These are phyloP conservation scores for Lycium barbarum DNA, from an alignment of 257 asterid genomes.

Conservation along the genomic window DNA sequence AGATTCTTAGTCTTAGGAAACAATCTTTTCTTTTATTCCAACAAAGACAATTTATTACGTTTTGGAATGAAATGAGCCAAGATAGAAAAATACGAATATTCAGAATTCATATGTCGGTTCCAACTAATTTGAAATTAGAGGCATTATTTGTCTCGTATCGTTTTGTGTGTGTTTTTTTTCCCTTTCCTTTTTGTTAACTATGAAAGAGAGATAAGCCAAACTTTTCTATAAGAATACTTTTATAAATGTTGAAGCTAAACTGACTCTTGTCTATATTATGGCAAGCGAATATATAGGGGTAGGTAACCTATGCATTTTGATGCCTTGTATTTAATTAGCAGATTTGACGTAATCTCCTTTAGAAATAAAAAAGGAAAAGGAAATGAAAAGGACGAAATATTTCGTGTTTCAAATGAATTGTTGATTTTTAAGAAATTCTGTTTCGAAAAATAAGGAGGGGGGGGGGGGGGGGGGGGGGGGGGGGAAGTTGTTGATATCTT, in stretches of 20 bases:
- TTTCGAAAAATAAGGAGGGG: not conserved
- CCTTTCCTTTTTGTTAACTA: not conserved
- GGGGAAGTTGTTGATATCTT: not conserved
- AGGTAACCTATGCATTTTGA: not conserved
- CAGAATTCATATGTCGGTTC: no score
- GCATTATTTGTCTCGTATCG: not conserved
- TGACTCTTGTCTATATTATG: not conserved
- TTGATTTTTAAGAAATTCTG: not conserved
- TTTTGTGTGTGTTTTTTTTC: not conserved
- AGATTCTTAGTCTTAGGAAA: no score
- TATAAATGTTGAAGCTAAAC: not conserved
- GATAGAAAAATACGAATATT: no score
- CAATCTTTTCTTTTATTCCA: no score
- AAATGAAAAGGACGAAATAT: not conserved
- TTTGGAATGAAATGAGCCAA: no score
- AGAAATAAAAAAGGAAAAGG: not conserved
- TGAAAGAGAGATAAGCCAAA: not conserved
- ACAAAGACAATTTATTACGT: no score
- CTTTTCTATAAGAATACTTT: not conserved
- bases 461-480: no score
- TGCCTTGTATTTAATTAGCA: not conserved
- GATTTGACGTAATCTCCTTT: not conserved
- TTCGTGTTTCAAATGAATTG: not conserved
- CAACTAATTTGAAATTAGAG: not conserved
- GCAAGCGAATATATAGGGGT: not conserved